Base-by-base conservation (phyloP, 768 basidiomycete species). In the Mycena venus region DNA sequence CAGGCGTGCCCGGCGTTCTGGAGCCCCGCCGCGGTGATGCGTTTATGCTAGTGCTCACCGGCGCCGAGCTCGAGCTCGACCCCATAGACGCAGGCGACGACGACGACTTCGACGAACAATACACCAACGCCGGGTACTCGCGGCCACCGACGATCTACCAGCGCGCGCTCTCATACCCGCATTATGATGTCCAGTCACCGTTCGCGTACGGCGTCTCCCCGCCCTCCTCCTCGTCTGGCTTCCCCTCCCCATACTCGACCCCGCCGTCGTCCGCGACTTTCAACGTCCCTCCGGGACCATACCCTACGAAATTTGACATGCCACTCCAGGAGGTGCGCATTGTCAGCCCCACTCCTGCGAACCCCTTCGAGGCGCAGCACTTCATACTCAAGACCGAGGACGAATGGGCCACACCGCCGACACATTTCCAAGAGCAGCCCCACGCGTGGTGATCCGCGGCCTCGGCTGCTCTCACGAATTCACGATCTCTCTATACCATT, bases 351-450 rank as follows among this genome's bases (percentile, higher is more conserved):
- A 58, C 65, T 19, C 75, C 75, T 14, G 70, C 72, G 21, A 66
- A 64, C 67, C 58, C 72, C 15, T 76, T 66, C 36, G 72, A 70
- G 21, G 71, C 71, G n/a, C 75, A 70, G 64, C 71, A 76, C 23
- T 73, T 70, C 60, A 60, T 76, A 56, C 68, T 76, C 56, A 69
- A 76, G 40, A 55, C 63, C 36, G 75, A 76, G 59, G 72, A 75
- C 4, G 70, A 76, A 47, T 76, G 72, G 75, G 72, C 63, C 31
- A 49, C 44, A 9, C 68, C 73, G 68, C 62, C 73, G 67, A 65
- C 67, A 25, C 47, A 51, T n/a, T 65, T 65, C 58, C 32, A 69
- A 3, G 68, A 74, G 27, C 42, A 44, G 44, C 44, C 65, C 60
- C 49, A 44, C 27, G 55, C 66, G 4, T 69, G 62, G 56, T 74